Base-by-base conservation (phyloP, 805 yeast genomes). In the Candida krabiensis region DNA sequence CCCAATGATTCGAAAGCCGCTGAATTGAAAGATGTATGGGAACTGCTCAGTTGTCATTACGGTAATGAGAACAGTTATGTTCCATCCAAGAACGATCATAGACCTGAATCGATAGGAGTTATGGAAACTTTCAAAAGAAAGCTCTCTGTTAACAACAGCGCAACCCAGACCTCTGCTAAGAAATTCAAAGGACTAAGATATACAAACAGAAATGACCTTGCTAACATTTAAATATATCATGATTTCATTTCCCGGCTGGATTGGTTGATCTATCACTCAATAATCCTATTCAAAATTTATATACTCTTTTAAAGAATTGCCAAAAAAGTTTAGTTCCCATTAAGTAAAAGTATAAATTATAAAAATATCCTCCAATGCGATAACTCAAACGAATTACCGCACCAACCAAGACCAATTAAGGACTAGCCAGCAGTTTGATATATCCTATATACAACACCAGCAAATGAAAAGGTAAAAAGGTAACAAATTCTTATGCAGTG, bases 11-110 rank as follows among this genome's bases (percentile, higher is more conserved):
- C 28, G 12, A 48, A 46, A 19, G 41, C 29, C 13, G 19, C 35
- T 4, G 50, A 50, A 19, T 14, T 50, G 34, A 47, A 38, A 19
- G 45, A 44, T n/a, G 51, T 48, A 5, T 50, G 52, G 52, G 46
- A 46, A 16, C 22, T 42, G 15, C 15, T 44, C 9, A 32, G 41
- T 13, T 37, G 44, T 13, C 45, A 41, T 4, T 38, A 46, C 18
- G 46, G 47, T 8, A 46, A 44, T 22, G 54, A 49, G 16, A 49
- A 49, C 42, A 37, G 21, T 32, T 13, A 22, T 28, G 12, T 22
- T 3, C 26, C 23, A 16, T 36, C 28, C 1, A 37, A 33, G n/a
- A 25, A 22, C 3, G 30, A 27, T 1, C 39, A 26, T 8, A 30
- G 31, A 12, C n/a, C 22, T 18, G 14, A 19, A 16, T 21, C 30